Conservation (phyloP, 2,329 filamentous ascomycete genomes). For the Botrytis squamosa region DNA sequence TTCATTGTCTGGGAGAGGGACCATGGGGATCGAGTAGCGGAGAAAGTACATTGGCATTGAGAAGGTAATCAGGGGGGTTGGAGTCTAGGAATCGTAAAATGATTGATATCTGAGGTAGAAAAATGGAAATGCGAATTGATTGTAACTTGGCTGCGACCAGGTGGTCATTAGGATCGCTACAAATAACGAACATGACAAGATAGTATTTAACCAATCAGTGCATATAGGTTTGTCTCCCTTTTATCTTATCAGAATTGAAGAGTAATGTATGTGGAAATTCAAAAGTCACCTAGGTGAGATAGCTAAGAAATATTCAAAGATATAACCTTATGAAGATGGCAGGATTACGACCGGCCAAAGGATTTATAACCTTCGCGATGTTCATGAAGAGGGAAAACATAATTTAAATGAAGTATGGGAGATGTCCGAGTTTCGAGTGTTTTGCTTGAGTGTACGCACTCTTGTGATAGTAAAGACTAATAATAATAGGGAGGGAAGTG, state of each 20-base stretch:
- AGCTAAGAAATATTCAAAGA: background rate
- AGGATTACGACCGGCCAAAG: background rate
- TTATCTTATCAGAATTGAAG: background rate
- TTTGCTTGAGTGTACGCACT: background rate
- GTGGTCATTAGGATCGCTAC: background rate
- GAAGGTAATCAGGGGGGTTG: too few relatives aligned
- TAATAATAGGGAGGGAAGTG: background rate
- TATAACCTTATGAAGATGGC: background rate
- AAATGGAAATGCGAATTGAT: background rate
- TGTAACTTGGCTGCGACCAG: background rate
- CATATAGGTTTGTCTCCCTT: background rate
- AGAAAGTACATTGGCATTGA: background rate
- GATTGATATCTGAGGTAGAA: background rate
- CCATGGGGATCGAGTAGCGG: conserved; percentile 4
- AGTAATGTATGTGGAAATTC: background rate
- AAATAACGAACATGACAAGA: background rate
- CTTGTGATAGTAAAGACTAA: background rate
- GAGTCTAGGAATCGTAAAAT: background rate
- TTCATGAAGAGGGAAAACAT: background rate
- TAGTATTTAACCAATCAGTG: background rate
- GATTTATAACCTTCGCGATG: background rate
- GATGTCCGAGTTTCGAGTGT: background rate
- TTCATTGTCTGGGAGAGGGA: background rate
- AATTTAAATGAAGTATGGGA: background rate
- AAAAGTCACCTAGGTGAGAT: background rate